Evolutionary conservation across 228 moss, liverwort and hornwort species (phyloP).

Genomic region (Sphagnum fallax): DNA sequence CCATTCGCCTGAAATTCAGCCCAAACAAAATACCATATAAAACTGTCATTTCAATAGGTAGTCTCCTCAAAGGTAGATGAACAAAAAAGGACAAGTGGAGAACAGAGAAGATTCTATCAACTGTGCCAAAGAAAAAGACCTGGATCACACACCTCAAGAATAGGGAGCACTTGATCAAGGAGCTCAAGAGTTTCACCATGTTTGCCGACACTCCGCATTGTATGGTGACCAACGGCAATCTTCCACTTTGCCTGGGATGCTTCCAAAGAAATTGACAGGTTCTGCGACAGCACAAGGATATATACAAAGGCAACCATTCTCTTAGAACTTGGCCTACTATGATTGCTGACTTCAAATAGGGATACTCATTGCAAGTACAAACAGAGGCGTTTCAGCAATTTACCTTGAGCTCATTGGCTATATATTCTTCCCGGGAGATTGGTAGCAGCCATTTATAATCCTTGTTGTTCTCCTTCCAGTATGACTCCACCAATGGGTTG

Average conservation of each 20-base stretch:
- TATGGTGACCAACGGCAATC: conserved; percentile 41
- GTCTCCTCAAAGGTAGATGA: too few relatives aligned
- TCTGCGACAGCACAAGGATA: conserved; percentile 9
- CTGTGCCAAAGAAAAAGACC: neutral
- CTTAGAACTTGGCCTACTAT: too few relatives aligned
- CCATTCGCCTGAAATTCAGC: conserved; percentile 18
- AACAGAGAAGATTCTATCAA: too few relatives aligned
- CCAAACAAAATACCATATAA: neutral
- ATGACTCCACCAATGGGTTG: conserved; percentile 25
- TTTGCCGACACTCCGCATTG: conserved; percentile 31
- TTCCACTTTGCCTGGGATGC: conserved; percentile 36
- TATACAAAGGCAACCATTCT: too few relatives aligned
- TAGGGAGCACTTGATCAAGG: conserved; percentile 24
- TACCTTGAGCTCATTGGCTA: conserved; percentile 23
- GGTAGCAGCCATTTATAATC: conserved; percentile 16
- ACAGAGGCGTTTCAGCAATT: too few relatives aligned
- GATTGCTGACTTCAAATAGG: too few relatives aligned
- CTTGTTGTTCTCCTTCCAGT: conserved; percentile 16
- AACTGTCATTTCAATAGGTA: too few relatives aligned
- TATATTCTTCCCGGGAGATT: conserved; percentile 18
- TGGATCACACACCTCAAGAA: conserved; percentile 17
- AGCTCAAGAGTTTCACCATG: conserved; percentile 32
- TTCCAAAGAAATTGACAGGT: conserved; percentile 16
- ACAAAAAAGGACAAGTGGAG: too few relatives aligned
- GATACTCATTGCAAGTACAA: too few relatives aligned